Conservation (phyloP, 148 eudicot genomes). For the Arctostaphylos glauca region DNA sequence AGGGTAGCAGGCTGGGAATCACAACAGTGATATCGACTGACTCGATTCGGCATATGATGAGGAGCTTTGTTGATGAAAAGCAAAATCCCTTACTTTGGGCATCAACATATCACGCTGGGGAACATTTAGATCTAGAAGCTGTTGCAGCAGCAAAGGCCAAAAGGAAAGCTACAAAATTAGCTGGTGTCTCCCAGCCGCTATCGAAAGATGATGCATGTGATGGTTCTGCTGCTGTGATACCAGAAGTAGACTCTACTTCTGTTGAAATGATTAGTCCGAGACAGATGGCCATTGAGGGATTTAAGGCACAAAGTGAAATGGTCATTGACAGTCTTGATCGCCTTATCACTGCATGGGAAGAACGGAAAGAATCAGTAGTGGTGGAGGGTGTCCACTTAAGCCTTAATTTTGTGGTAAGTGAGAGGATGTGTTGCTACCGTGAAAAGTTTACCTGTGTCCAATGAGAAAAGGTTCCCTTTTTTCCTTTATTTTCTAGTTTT, state of each 20-base stretch:
- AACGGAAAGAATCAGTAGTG: constrained; percentile 87
- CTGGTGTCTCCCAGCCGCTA: constrained; percentile 32
- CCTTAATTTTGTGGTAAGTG: constrained; percentile 90
- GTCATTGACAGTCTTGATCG: constrained; percentile 97
- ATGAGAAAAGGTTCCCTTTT: background rate
- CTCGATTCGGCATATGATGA: constrained; percentile 97
- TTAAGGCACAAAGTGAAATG: constrained; percentile 99
- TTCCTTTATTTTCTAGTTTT: constrained; percentile 1
- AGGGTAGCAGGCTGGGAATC: constrained; percentile 94
- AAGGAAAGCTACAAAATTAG: constrained; percentile 68
- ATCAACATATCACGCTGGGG: constrained; percentile 97
- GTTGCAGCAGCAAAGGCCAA: constrained; percentile 90
- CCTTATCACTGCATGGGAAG: constrained; percentile 90
- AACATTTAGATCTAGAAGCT: constrained; percentile 78
- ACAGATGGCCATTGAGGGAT: constrained; percentile 95
- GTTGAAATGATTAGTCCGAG: constrained; percentile 61
- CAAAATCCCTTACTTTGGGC: constrained; percentile 94
- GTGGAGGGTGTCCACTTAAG: constrained; percentile 98
- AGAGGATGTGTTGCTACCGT: background rate
- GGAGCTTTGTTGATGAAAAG: constrained; percentile 93
- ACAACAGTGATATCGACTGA: constrained; percentile 96
- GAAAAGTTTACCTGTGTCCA: background rate
- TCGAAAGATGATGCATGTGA: constrained; percentile 41
- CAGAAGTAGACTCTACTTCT: constrained; percentile 34
- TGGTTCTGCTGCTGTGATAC: constrained; percentile 30